Conservation (phyloP, 2,329 filamentous ascomycete species). For the Colletotrichum camelliae region DNA sequence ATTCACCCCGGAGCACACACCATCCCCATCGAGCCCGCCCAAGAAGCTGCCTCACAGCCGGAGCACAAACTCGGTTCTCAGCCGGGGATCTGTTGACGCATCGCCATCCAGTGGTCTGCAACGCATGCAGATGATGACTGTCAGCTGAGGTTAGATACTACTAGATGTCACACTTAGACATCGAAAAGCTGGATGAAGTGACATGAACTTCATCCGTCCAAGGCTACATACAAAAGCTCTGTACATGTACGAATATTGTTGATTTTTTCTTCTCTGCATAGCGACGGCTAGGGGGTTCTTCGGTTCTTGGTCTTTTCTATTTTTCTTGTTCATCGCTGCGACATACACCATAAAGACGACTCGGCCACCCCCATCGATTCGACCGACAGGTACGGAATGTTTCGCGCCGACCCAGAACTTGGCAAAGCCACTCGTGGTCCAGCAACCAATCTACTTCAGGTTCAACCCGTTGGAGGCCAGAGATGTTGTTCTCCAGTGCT, state of each 20-base stretch:
- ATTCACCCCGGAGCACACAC: conserved; percentile 58
- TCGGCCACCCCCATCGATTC: background rate
- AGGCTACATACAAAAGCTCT: background rate
- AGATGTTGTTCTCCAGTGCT: background rate
- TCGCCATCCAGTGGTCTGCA: conserved; percentile 57
- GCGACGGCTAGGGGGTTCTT: conserved; percentile 21
- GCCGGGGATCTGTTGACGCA: conserved; percentile 54
- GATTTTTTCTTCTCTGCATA: conserved; percentile 26
- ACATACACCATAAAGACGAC: conserved; percentile 16
- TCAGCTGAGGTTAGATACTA: conserved; percentile 45
- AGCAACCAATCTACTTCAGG: background rate
- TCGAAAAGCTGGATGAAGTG: background rate
- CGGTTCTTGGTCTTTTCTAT: background rate
- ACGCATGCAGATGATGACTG: conserved; percentile 70
- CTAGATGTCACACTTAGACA: background rate
- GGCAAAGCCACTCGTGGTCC: background rate
- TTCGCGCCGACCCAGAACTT: background rate
- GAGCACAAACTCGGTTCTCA: conserved; percentile 58
- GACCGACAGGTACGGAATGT: background rate
- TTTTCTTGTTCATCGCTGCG: conserved; percentile 6
- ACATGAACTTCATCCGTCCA: background rate
- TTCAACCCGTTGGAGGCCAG: background rate
- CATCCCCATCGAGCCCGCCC: conserved; percentile 59
- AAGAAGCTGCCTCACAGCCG: conserved; percentile 56
- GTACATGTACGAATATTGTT: conserved; percentile 27